phyloP scores from a whole-genome alignment of 2,329 filamentous ascomycete species.

The Metarhizium guizhouense region DNA sequence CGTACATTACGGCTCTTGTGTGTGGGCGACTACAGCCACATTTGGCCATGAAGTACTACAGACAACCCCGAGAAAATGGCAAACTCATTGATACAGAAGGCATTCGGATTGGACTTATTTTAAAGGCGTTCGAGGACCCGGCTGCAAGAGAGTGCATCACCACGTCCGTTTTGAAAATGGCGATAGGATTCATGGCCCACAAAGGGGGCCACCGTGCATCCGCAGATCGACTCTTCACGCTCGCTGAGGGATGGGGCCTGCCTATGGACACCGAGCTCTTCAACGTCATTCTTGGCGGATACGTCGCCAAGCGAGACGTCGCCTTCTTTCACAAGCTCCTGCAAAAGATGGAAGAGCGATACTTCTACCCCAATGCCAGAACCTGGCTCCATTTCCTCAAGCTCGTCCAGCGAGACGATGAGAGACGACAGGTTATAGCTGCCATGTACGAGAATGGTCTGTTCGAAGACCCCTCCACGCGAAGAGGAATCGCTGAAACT shows the following conservation, averaged over 20 bases:
- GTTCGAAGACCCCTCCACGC: slow-evolving; percentile 26
- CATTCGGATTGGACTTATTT: slow-evolving; percentile 29
- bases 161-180: slow-evolving; percentile 31
- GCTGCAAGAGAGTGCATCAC: slow-evolving; percentile 26
- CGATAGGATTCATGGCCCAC: slow-evolving; percentile 31
- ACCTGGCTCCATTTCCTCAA: slow-evolving; percentile 41
- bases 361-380: slow-evolving; percentile 29
- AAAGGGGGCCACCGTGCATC: slow-evolving; percentile 24
- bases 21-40: slow-evolving; percentile 26
- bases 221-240: slow-evolving; percentile 26
- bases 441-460: slow-evolving; percentile 37
- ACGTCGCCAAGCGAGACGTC: slow-evolving; percentile 29
- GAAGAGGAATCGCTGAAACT: slow-evolving; percentile 29
- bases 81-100: slow-evolving; percentile 26
- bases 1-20: slow-evolving; percentile 33
- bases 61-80: slow-evolving; percentile 16
- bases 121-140: slow-evolving; percentile 28
- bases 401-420: slow-evolving; percentile 52
- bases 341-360: slow-evolving; percentile 29
- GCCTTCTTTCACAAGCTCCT: slow-evolving; percentile 32
- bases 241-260: slow-evolving; percentile 27
- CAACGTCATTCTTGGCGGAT: slow-evolving; percentile 37
- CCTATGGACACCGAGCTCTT: slow-evolving; percentile 36
- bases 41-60: slow-evolving; percentile 26
- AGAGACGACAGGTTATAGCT: slow-evolving; percentile 34